These are phyloP conservation scores for Cercospora berteroae DNA, from an alignment of 2,329 filamentous ascomycete genomes.

Conservation along the genomic window DNA sequence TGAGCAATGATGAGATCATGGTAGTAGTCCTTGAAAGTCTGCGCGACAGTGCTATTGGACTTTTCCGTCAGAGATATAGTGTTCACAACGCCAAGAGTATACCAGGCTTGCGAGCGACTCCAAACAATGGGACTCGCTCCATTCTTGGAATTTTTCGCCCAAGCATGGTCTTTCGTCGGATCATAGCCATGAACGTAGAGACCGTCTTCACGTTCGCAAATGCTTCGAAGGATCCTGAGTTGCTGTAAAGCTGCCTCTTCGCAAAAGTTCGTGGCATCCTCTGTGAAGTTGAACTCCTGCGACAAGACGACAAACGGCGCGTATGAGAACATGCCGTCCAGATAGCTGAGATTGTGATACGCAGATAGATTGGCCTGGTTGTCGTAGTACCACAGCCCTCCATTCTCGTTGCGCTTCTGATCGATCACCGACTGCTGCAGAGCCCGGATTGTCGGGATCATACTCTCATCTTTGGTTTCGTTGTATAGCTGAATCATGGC, in stretches of 20 bases:
- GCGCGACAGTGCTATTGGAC: constrained; percentile 22
- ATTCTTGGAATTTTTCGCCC: constrained; percentile 50
- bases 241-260: constrained; percentile 39
- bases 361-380: constrained; percentile 27
- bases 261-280: constrained; percentile 17
- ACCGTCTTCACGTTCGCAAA: constrained; percentile 44
- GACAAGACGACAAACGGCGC: constrained; percentile 45
- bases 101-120: constrained; percentile 57
- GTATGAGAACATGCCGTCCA: constrained; percentile 55
- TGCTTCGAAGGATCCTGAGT: constrained; percentile 47
- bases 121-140: constrained; percentile 56
- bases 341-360: constrained; percentile 54
- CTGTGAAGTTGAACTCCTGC: constrained; percentile 8
- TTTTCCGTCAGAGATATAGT: constrained; percentile 45
- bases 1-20: constrained; percentile 42
- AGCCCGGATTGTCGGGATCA: constrained; percentile 17
- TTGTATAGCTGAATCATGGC: constrained; percentile 28
- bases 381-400: constrained; percentile 40
- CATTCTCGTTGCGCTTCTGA: constrained; percentile 35
- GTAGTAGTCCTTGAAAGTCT: constrained; percentile 41
- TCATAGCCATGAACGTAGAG: constrained; percentile 58
- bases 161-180: constrained; percentile 47
- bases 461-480: constrained; percentile 19
- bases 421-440: constrained; percentile 32
- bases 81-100: constrained; percentile 53